Evolutionary conservation across 2,329 filamentous ascomycete species (phyloP).

Genomic region (Exophiala lecanii-corni): DNA sequence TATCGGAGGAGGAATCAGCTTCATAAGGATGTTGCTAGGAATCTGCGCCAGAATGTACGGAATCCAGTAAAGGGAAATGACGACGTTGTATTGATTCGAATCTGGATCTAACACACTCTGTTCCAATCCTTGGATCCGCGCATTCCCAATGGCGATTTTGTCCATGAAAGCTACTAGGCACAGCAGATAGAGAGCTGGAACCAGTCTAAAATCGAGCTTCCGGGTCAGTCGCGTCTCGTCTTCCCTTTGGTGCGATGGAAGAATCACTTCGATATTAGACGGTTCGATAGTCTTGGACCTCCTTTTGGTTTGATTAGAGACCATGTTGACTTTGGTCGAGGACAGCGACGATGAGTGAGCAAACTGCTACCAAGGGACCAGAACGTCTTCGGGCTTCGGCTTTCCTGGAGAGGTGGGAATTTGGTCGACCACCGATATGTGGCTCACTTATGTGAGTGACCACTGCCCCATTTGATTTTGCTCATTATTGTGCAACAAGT

Average conservation of each 20-base stretch:
- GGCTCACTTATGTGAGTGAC: too few relatives aligned
- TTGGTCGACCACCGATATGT: too few relatives aligned
- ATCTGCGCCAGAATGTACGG: neutral
- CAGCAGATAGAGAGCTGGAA: neutral
- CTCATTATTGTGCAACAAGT: too few relatives aligned
- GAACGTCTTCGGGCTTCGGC: too few relatives aligned
- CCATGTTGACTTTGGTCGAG: slow-evolving; percentile 1
- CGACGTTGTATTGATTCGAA: slow-evolving; percentile 33
- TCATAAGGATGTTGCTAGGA: neutral
- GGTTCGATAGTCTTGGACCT: slow-evolving; percentile 2
- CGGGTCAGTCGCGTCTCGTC: too few relatives aligned
- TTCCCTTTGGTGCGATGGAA: too few relatives aligned
- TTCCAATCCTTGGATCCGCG: slow-evolving; percentile 37
- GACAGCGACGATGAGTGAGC: slow-evolving; percentile 1
- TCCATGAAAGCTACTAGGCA: slow-evolving; percentile 24
- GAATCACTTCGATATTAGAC: slow-evolving; percentile 1
- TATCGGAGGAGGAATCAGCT: slow-evolving; percentile 21
- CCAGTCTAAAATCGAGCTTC: neutral
- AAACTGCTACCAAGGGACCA: slow-evolving; percentile 1
- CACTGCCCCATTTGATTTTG: too few relatives aligned
- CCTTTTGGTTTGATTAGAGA: slow-evolving; percentile 1
- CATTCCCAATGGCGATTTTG: slow-evolving; percentile 43
- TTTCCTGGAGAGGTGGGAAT: too few relatives aligned
- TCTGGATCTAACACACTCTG: slow-evolving; percentile 37
- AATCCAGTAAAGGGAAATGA: slow-evolving; percentile 41